Percentiles rank a stretch among this genome's conserved stretches.
Evolutionary conservation across 257 asterid species (phyloP).

Genomic region (Plantago ovata): DNA sequence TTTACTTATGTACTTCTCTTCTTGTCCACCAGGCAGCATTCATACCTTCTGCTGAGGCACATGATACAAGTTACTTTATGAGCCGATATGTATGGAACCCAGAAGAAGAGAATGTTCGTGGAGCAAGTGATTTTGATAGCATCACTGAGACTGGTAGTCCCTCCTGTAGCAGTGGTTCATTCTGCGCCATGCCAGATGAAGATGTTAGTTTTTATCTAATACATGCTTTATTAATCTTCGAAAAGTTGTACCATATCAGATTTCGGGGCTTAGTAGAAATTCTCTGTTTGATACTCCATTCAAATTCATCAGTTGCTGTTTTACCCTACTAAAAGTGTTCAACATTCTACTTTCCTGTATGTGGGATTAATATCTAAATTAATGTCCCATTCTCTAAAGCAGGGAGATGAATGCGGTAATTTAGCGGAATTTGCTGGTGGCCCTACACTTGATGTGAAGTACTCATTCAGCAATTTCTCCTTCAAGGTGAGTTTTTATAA

Average conservation of each 20-base stretch:
- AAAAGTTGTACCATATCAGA: conserved; percentile 7
- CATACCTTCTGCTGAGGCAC: conserved; percentile 79
- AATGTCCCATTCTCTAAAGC: conserved; percentile 27
- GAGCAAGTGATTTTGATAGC: conserved; percentile 78
- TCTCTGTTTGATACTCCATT: not conserved
- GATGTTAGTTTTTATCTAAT: conserved; percentile 44
- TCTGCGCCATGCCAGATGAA: conserved; percentile 70
- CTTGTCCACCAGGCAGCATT: conserved; percentile 69
- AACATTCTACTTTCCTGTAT: conserved; percentile 7
- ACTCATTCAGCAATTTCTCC: conserved; percentile 92
- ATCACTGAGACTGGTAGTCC: conserved; percentile 65
- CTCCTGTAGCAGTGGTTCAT: conserved; percentile 76
- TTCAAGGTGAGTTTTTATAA: conserved; percentile 54
- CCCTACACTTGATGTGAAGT: conserved; percentile 50
- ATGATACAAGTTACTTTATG: conserved; percentile 95
- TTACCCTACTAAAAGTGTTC: conserved; percentile 12
- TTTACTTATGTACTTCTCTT: conserved; percentile 17
- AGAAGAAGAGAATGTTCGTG: conserved; percentile 69
- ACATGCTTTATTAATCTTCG: conserved; percentile 9
- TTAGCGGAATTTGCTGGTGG: conserved; percentile 61
- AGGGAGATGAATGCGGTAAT: conserved; percentile 85
- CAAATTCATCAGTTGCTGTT: not conserved
- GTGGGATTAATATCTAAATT: conserved; percentile 12
- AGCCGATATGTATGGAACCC: conserved; percentile 95
- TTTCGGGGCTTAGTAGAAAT: not conserved